A percentile compares a stretch with the other conserved stretches of the same genome.
phyloP scores from a whole-genome alignment of 371 early-diverging fungal genomes.

The Circinella minor region DNA sequence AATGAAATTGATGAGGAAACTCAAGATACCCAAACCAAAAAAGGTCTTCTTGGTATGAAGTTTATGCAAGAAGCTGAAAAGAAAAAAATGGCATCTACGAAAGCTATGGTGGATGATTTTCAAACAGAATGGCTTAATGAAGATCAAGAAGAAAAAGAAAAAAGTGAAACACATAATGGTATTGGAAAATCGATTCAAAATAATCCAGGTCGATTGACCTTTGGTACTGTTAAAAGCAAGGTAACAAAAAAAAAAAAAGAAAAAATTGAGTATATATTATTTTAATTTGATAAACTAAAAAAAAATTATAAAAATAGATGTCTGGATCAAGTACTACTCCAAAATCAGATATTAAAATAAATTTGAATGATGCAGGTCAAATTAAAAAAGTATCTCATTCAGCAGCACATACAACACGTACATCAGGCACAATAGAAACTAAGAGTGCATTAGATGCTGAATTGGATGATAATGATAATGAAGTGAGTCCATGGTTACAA shows the following conservation, averaged over 20 bases:
- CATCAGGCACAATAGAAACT: constrained; percentile 58
- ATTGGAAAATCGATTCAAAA: constrained; percentile 41
- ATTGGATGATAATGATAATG: constrained; percentile 29
- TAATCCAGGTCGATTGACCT: constrained; percentile 67
- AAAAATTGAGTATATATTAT: no score
- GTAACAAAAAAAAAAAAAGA: no score
- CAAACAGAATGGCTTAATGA: constrained; percentile 48
- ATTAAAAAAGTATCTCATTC: constrained; percentile 63
- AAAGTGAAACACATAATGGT: constrained; percentile 23
- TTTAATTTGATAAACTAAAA: no score
- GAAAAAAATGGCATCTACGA: constrained; percentile 53
- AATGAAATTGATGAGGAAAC: constrained; percentile 49
- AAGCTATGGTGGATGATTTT: constrained; percentile 56
- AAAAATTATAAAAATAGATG: no score
- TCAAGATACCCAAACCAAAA: constrained; percentile 60
- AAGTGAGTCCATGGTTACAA: constrained; percentile 72
- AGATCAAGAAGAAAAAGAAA: constrained; percentile 31
- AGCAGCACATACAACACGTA: constrained; percentile 61
- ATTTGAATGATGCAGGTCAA: constrained; percentile 64
- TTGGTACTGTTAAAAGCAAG: constrained; percentile 42
- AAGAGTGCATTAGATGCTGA: constrained; percentile 18
- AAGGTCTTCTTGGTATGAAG: constrained; percentile 93
- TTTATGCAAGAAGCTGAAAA: constrained; percentile 91
- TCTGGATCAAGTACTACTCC: neutral
- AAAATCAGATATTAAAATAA: constrained; percentile 1